Conservation (phyloP, 495 filamentous ascomycete genomes). For the Penicillium silybi region DNA sequence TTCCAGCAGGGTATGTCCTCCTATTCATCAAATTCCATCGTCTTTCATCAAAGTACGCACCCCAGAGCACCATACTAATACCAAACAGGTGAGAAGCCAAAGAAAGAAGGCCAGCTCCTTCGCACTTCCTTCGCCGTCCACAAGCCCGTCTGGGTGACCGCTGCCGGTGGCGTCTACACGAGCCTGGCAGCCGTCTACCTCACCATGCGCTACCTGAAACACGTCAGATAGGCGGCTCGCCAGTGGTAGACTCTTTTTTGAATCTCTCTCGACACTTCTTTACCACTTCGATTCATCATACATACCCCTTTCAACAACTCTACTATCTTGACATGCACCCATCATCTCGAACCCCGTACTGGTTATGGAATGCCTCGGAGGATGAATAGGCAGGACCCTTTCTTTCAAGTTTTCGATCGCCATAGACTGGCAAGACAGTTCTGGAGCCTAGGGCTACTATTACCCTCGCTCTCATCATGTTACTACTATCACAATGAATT, state of each 20-base stretch:
- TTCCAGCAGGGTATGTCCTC: slow-evolving; percentile 29
- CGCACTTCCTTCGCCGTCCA: slow-evolving; percentile 37
- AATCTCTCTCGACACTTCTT: background rate
- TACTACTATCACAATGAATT: slow-evolving; percentile 3
- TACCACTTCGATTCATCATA: slow-evolving; percentile 1
- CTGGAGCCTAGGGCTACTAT: slow-evolving; percentile 24
- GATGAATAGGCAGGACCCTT: slow-evolving; percentile 10
- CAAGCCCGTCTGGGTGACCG: slow-evolving; percentile 42
- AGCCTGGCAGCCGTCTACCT: slow-evolving; percentile 36
- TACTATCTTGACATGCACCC: background rate
- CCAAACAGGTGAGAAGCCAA: slow-evolving; percentile 25
- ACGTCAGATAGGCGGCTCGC: slow-evolving; percentile 6
- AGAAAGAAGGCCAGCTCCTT: slow-evolving; percentile 30
- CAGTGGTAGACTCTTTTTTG: background rate
- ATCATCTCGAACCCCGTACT: slow-evolving; percentile 2
- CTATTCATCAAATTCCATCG: background rate
- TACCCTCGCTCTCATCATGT: slow-evolving; percentile 16
- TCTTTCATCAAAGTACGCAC: background rate
- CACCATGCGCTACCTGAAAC: slow-evolving; percentile 37
- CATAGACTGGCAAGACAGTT: slow-evolving; percentile 19
- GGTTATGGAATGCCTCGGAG: slow-evolving; percentile 10
- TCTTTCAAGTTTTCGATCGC: slow-evolving; percentile 18
- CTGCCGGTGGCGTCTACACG: slow-evolving; percentile 37
- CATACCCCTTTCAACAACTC: slow-evolving; percentile 2
- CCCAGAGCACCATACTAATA: slow-evolving; percentile 7